Evolutionary conservation across 2,329 filamentous ascomycete species (phyloP).

Genomic region (Penicillium decumbens): DNA sequence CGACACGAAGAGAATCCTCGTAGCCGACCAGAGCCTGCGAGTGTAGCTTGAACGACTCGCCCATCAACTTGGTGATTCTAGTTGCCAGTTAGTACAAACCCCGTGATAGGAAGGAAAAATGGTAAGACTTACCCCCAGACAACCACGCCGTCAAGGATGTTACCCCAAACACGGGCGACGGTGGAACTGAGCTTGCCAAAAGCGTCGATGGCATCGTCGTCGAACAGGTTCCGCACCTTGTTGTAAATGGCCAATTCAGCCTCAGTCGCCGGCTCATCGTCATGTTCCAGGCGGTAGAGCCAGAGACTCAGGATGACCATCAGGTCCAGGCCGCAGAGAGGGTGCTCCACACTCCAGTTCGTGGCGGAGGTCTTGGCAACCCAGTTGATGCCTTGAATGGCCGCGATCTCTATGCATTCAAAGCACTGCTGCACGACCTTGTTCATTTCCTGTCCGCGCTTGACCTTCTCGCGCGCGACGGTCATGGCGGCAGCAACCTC

Average conservation of each 20-base stretch:
- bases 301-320: conserved; percentile 97
- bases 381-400: conserved; percentile 91
- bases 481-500: conserved; percentile 98
- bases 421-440: conserved; percentile 98
- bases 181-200: conserved; percentile 90
- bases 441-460: conserved; percentile 94
- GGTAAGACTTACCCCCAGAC: conserved; percentile 86
- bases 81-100: conserved; percentile 6
- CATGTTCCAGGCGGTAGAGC: conserved; percentile 98
- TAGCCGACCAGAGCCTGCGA: conserved; percentile 92
- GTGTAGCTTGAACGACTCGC: conserved; percentile 95
- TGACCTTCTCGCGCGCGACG: conserved; percentile 84
- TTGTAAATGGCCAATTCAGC: conserved; percentile 43
- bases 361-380: conserved; percentile 95
- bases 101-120: no score
- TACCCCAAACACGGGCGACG: conserved; percentile 91
- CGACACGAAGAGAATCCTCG: conserved; percentile 59
- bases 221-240: conserved; percentile 78
- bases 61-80: conserved; percentile 72
- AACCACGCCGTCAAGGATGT: conserved; percentile 96
- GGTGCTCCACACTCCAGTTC: conserved; percentile 98
- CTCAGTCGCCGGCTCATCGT: conserved; percentile 68
- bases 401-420: conserved; percentile 94
- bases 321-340: conserved; percentile 89
- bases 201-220: conserved; percentile 79